Percentiles rank a stretch among this genome's conserved stretches.
Evolutionary conservation across 2,329 filamentous ascomycete genomes (phyloP).

Genomic region (Pseudogymnoascus sp.): DNA sequence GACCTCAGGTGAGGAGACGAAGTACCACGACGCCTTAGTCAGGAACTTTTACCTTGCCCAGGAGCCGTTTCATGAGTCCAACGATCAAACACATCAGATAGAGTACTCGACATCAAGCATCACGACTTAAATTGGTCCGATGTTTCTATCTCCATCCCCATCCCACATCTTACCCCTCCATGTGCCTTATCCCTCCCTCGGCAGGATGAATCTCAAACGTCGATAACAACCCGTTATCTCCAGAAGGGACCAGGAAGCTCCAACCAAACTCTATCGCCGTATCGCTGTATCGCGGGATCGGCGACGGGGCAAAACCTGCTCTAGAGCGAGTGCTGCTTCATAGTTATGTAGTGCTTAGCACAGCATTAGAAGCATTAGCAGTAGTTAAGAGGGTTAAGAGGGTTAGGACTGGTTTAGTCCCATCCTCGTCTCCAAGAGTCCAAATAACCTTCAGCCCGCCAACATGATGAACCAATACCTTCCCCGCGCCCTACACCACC

Average conservation of each 20-base stretch:
- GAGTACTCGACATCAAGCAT: constrained; percentile 1
- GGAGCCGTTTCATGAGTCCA: background rate
- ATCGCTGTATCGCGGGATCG: background rate
- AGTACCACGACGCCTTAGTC: background rate
- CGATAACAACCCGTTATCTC: background rate
- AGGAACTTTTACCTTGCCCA: background rate
- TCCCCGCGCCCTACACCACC: background rate
- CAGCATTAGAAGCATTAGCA: background rate
- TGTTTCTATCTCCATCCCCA: background rate
- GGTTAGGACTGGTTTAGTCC: background rate
- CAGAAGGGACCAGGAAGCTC: background rate
- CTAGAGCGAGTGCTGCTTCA: background rate
- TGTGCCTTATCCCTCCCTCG: background rate
- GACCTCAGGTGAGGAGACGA: background rate
- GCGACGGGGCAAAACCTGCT: background rate
- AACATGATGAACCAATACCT: background rate
- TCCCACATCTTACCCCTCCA: background rate
- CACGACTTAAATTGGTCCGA: constrained; percentile 5
- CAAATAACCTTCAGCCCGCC: background rate
- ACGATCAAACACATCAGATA: constrained; percentile 8
- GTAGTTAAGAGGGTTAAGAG: background rate
- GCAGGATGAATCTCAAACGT: background rate
- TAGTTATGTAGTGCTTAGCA: background rate
- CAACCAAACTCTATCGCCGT: constrained; percentile 1
- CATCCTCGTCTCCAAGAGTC: background rate